Conservation (phyloP, 1,139 yeast species). For the Suhomyces wounanorum region DNA sequence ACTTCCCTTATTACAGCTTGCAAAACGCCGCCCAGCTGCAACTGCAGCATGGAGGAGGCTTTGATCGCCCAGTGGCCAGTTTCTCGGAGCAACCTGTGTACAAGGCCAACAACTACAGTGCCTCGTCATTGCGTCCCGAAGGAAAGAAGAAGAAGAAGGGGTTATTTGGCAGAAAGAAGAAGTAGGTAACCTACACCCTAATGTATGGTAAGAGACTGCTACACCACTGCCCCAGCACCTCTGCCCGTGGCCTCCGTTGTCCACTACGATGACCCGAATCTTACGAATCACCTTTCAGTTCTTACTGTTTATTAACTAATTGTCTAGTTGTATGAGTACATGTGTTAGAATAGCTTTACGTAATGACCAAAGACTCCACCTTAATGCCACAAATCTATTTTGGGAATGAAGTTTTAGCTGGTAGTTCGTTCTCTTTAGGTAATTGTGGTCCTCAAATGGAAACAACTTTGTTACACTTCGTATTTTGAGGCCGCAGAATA, state of each 20-base stretch:
- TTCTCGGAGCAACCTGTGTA: constrained; percentile 65
- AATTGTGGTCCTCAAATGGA: background rate
- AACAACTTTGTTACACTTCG: background rate
- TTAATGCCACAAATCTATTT: too few species aligned
- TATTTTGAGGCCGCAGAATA: background rate
- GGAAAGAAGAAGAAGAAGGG: constrained; percentile 59
- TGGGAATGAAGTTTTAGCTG: too few species aligned
- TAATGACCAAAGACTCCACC: background rate
- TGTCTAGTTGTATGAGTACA: constrained; percentile 1
- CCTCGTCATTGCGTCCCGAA: constrained; percentile 41
- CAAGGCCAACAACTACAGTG: constrained; percentile 55
- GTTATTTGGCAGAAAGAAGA: constrained; percentile 65
- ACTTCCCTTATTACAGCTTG: constrained; percentile 42
- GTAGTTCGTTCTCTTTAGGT: background rate
- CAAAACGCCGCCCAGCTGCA: constrained; percentile 18
- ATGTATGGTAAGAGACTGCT: background rate
- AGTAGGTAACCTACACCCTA: constrained; percentile 2
- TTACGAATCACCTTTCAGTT: constrained; percentile 6
- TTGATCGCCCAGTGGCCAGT: constrained; percentile 23
- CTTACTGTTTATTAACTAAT: constrained; percentile 6
- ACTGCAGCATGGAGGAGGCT: constrained; percentile 16
- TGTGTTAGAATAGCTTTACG: background rate
- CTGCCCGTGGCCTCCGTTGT: background rate
- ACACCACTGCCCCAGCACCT: background rate
- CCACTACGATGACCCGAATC: background rate